Evolutionary conservation across 345 rosid species (phyloP), one percentile per base, ranked within the genome.

Genomic region (Stellera chamaejasme): DNA sequence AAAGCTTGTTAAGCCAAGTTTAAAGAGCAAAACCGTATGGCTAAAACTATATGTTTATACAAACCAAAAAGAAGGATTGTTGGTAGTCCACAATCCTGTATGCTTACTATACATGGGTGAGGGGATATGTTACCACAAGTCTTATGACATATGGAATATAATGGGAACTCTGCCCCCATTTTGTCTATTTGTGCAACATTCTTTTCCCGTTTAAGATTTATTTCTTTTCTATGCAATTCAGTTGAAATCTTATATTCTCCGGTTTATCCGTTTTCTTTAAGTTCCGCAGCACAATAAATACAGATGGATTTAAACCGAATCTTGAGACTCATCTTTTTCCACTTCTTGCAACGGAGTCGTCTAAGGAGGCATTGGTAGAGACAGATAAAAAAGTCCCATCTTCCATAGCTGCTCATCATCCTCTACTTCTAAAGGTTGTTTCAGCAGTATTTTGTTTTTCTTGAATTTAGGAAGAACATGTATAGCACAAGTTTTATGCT

Each of bases 241-340:
- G 39, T 32, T 5, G 39, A 32, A 32, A 32, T 32, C 5, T 2
- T 46, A 25, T 54, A 44, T 45, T 11, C 45, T 11, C 9, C 27
- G 46, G 5, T 11, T 54, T 56, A 50, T 44, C 11, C 62, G 27
- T 62, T 19, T 43, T 69, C 66, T 66, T 72, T 72, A 63, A 61
- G 52, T 69, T 63, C 61, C 80, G 68, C 79, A 88, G 98, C 71
- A 84, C 90, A 65, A 90, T 88, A 64, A 92, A 88, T 61, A 76
- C 77, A 59, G 95, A 88, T 68, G 98, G 98, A 27, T 88, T 92
- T 68, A 88, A 88, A 69, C 98, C 96, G 27, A 92, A 88, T 69
- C 77, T 88, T 55, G 98, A 88, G 71, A 88, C 85, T 16, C 93
- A 88, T 25, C 93, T 91, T 51, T 69, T 83, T 68, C 95, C 95